Evolutionary conservation across 2,329 filamentous ascomycete species (phyloP).

Genomic region (Escovopsis weberi): DNA sequence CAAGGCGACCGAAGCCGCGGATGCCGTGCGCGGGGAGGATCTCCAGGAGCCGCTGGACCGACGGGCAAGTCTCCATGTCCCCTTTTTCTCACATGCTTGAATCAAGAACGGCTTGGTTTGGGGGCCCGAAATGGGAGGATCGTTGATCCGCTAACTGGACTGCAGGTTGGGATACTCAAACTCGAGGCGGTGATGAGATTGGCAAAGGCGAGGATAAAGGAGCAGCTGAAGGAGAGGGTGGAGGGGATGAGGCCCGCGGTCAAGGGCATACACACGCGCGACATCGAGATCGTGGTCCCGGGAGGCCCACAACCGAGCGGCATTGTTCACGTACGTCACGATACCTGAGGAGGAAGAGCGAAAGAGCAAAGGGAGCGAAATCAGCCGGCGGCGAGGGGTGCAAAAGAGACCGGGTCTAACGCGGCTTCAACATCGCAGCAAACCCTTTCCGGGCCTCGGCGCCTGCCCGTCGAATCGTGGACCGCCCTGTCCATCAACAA

Average conservation of each 20-base stretch:
- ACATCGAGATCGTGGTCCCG: slow-evolving; percentile 6
- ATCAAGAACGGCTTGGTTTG: neutral
- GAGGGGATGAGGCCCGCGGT: neutral
- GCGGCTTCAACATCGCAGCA: slow-evolving; percentile 6
- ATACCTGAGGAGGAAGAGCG: neutral
- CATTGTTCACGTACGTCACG: slow-evolving; percentile 9
- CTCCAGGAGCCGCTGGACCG: slow-evolving; percentile 3
- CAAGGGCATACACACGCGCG: slow-evolving; percentile 2
- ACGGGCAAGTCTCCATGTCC: slow-evolving; percentile 3
- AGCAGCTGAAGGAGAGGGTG: slow-evolving; percentile 3
- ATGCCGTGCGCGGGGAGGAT: neutral
- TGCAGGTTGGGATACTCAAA: slow-evolving; percentile 6
- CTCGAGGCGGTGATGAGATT: slow-evolving; percentile 5
- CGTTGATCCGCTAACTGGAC: neutral
- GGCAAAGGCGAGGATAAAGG: slow-evolving; percentile 5
- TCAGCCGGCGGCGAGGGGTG: too few relatives aligned
- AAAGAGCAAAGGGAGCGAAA: neutral
- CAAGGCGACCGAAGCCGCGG: slow-evolving; percentile 1
- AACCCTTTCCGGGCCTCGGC: slow-evolving; percentile 11
- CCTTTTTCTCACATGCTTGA: neutral
- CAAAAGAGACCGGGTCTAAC: neutral
- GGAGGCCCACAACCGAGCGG: slow-evolving; percentile 7
- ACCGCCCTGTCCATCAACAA: slow-evolving; percentile 5
- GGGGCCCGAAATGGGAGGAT: too few relatives aligned
- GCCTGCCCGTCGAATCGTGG: slow-evolving; percentile 13